Base-by-base conservation (phyloP, 768 basidiomycete species). In the Amanita muscaria region DNA sequence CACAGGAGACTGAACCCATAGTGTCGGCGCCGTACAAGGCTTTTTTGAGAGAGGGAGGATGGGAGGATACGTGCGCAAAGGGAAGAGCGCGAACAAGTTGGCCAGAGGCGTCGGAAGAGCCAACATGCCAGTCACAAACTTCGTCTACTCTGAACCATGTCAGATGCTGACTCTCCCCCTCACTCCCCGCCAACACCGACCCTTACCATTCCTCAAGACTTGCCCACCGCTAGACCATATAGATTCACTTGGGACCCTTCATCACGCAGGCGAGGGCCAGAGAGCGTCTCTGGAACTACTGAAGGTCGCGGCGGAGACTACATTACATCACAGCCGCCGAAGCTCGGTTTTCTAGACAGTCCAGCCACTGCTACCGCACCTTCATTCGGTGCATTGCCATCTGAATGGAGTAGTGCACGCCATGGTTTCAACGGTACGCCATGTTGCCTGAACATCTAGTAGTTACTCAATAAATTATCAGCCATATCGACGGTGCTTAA, bases 401-500 rank as follows among this genome's bases (percentile, higher is more conserved):
- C 68, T 19, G 77, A 83, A 58, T 90, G 87, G 87, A 86, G 83
- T 54, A 87, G 85, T 58, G 68, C 83, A 12, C 79, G 75, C 35
- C 83, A 88, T 53, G 91, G 91, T 6, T 93, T 94, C 66, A 87
- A 94, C 59, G 90, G 90, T 88, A 59, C 46, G 77, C 62, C 22
- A 21, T 49, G 12, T 32, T 38, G 8, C 31, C 14, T 18, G 34
- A 36, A 9, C 51, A 35, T 40, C 27, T 25, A 47, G 19, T 23
- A 27, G 5, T n/a, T 16, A 37, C 25, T 43, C 48, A 14, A 41
- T 43, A 24, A 30, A 32, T 30, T 43, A 11, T 14, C 59, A 96
- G 93, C 91, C 30, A 92, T 96, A 51, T 93, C 92, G 7, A 92
- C 88, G 14, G 88, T 96, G 21, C 75, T 96, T 41, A 92, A 92